Conservation (phyloP, 768 basidiomycete species). For the Boletellus ananiceps region DNA sequence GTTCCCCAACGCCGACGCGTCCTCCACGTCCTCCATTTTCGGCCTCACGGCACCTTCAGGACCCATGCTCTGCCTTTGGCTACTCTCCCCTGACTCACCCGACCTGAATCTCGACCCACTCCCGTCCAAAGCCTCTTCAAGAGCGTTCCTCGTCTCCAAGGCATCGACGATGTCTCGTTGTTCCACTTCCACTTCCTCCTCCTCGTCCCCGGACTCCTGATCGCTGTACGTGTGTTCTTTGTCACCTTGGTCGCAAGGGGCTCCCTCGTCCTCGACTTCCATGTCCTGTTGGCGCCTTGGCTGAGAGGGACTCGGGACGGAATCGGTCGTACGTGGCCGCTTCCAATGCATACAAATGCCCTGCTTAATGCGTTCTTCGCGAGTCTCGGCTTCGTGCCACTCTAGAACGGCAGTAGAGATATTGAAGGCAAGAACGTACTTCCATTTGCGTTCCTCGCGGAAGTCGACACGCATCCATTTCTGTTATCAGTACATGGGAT, state of each 20-base stretch:
- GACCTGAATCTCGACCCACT: constrained; percentile 26
- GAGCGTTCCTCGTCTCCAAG: constrained; percentile 47
- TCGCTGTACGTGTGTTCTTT: constrained; percentile 25
- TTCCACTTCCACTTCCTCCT: constrained; percentile 56
- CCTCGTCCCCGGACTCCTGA: constrained; percentile 50
- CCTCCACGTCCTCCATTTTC: constrained; percentile 57
- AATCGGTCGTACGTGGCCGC: constrained; percentile 36
- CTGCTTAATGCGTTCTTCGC: constrained; percentile 55
- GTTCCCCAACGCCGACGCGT: constrained; percentile 39
- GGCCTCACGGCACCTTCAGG: constrained; percentile 34
- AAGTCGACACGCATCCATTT: constrained; percentile 98
- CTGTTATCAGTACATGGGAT: constrained; percentile 37
- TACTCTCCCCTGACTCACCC: constrained; percentile 33
- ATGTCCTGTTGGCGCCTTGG: constrained; percentile 34
- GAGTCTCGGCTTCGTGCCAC: constrained; percentile 75
- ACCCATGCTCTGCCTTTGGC: constrained; percentile 30
- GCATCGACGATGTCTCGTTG: constrained; percentile 52
- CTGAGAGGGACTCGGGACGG: constrained; percentile 4
- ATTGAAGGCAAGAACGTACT: constrained; percentile 77
- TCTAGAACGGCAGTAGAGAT: constrained; percentile 78
- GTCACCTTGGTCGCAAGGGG: constrained; percentile 17
- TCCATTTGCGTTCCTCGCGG: constrained; percentile 92
- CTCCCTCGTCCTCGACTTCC: constrained; percentile 28
- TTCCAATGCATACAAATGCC: constrained; percentile 71
- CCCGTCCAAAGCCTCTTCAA: constrained; percentile 57